A percentile compares a stretch with the other conserved stretches of the same genome.
phyloP scores from a whole-genome alignment of 371 early-diverging fungal species.

The Phascolomyces articulosus region DNA sequence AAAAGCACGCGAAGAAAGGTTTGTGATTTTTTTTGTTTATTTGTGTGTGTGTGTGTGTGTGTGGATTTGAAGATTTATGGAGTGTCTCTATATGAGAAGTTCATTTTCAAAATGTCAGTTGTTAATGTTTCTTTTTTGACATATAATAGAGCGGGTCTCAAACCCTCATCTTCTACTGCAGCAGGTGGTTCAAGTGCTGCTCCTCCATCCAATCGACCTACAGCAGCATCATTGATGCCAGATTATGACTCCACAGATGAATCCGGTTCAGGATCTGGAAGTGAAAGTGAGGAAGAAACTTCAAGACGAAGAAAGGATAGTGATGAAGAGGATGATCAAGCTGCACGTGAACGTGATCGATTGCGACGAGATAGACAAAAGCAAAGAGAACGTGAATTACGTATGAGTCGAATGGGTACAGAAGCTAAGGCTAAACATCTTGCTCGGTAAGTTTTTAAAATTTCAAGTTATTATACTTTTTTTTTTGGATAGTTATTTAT shows the following conservation, averaged over 20 bases:
- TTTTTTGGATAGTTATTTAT: background rate
- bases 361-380: slow-evolving; percentile 84
- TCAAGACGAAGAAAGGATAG: background rate
- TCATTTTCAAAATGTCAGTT: background rate
- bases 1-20: slow-evolving; percentile 88
- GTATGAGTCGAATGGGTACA: slow-evolving; percentile 90
- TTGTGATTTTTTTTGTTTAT: background rate
- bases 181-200: slow-evolving; percentile 10
- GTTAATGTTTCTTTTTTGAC: background rate
- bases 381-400: slow-evolving; percentile 85
- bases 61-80: too few relatives aligned
- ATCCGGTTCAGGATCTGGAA: slow-evolving; percentile 39
- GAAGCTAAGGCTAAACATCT: slow-evolving; percentile 84
- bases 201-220: slow-evolving; percentile 36
- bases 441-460: slow-evolving; percentile 54
- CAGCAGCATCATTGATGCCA: slow-evolving; percentile 47
- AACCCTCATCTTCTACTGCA: slow-evolving; percentile 20
- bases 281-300: slow-evolving; percentile 18
- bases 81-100: too few relatives aligned
- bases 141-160: slow-evolving; percentile 39
- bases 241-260: slow-evolving; percentile 55
- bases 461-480: background rate
- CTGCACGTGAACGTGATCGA: slow-evolving; percentile 83
- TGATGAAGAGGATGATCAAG: slow-evolving; percentile 51
- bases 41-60: too few relatives aligned